These are phyloP conservation scores for Rhododendron vialii DNA, from an alignment of 148 eudicot genomes.

Conservation along the genomic window DNA sequence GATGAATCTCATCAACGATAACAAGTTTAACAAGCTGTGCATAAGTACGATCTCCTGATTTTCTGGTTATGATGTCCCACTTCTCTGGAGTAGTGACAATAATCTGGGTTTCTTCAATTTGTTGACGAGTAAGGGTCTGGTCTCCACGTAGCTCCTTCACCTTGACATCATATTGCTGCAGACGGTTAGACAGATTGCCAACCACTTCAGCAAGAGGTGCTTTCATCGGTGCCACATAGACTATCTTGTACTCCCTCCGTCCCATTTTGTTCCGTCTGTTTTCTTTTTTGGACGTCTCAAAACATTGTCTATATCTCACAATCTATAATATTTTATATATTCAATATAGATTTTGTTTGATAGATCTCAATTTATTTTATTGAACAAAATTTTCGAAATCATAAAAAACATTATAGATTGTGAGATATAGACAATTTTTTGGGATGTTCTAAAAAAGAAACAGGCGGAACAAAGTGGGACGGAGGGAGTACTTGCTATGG, in stretches of 20 bases:
- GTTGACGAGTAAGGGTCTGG: conserved; percentile 52
- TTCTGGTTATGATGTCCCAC: conserved; percentile 68
- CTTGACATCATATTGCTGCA: conserved; percentile 47
- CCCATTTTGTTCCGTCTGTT: no score
- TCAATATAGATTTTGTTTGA: no score
- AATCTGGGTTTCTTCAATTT: conserved; percentile 66
- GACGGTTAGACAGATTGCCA: conserved; percentile 53
- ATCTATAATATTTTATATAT: no score
- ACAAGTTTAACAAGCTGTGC: conserved; percentile 64
- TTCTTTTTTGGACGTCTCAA: no score
- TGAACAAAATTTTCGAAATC: no score
- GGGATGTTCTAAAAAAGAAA: no score
- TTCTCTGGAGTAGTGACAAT: conserved; percentile 73
- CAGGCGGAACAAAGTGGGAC: no score
- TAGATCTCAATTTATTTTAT: no score
- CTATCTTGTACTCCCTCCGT: conserved; percentile 68
- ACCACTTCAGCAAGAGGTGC: conserved; percentile 71
- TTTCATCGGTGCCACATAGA: conserved; percentile 69
- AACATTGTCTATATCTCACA: no score
- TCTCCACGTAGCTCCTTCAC: conserved; percentile 76
- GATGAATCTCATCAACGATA: conserved; percentile 65
- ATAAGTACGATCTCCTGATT: conserved; percentile 67
- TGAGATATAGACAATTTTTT: no score
- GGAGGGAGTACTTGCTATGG: conserved; percentile 27
- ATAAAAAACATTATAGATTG: no score